Percentiles rank a stretch among this genome's conserved stretches.
These are phyloP conservation scores for Symbiodinium pilosum DNA, from an alignment of 73 alveolate species.

Conservation along the genomic window DNA sequence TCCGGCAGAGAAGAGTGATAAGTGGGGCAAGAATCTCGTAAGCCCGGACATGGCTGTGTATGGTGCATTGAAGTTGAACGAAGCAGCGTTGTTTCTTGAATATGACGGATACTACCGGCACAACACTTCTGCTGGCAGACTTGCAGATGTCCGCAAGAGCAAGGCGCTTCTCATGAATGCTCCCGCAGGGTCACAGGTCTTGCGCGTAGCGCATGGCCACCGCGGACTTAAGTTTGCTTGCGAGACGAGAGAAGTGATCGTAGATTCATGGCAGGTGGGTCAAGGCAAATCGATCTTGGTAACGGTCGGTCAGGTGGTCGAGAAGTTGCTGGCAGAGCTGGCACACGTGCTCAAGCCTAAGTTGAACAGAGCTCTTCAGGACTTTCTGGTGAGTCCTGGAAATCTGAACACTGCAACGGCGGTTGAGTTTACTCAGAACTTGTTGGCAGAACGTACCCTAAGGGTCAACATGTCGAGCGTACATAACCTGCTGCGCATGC, in stretches of 20 bases:
- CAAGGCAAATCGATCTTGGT: background rate
- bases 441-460: no score
- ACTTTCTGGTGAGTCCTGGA: background rate
- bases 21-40: background rate
- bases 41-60: background rate
- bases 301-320: background rate
- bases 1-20: background rate
- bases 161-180: background rate
- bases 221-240: background rate
- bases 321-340: background rate
- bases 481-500: no score
- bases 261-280: background rate
- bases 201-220: background rate
- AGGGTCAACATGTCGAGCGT: no score
- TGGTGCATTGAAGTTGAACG: background rate
- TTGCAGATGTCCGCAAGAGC: background rate
- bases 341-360: background rate
- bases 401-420: background rate
- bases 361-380: background rate
- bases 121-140: background rate
- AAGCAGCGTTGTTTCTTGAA: background rate
- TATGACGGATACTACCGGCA: background rate
- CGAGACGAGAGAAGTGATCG: background rate
- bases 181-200: background rate
- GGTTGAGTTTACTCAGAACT: background rate